Percentiles rank a stretch among this genome's conserved stretches.
Evolutionary conservation across 2,329 filamentous ascomycete species (phyloP).

Genomic region (Akanthomyces muscarius): DNA sequence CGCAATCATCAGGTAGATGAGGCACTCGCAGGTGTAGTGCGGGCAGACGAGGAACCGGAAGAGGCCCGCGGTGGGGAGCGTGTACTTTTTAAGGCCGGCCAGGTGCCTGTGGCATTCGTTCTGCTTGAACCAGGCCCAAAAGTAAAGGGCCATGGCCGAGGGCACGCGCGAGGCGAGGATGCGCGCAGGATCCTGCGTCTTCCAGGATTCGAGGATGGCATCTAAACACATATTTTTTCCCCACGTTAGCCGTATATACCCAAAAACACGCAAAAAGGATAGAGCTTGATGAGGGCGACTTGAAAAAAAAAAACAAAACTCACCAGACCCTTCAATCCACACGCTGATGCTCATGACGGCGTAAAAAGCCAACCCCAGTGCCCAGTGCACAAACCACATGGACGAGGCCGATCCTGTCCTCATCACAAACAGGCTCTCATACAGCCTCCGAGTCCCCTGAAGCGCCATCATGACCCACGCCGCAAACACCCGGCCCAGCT

Average conservation of each 20-base stretch:
- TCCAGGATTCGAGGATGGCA: slow-evolving; percentile 33
- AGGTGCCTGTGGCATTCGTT: slow-evolving; percentile 69
- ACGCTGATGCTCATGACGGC: slow-evolving; percentile 66
- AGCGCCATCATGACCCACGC: slow-evolving; percentile 70
- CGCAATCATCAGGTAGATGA: slow-evolving; percentile 77
- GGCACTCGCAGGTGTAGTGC: slow-evolving; percentile 86
- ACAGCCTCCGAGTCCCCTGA: slow-evolving; percentile 71
- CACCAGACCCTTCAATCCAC: slow-evolving; percentile 80
- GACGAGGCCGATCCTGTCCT: slow-evolving; percentile 56
- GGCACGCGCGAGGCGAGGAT: slow-evolving; percentile 26
- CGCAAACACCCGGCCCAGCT: slow-evolving; percentile 57
- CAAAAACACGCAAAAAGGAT: background rate
- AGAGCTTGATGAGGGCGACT: background rate
- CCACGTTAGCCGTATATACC: background rate
- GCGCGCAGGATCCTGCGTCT: slow-evolving; percentile 20
- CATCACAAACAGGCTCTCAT: slow-evolving; percentile 65
- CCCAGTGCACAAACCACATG: slow-evolving; percentile 86
- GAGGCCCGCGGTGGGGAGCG: slow-evolving; percentile 66
- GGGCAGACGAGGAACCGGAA: slow-evolving; percentile 76
- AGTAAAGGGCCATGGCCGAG: slow-evolving; percentile 59
- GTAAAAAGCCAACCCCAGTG: slow-evolving; percentile 77
- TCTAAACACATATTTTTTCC: slow-evolving; percentile 22
- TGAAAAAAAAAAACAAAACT: slow-evolving; percentile 25
- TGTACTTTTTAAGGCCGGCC: slow-evolving; percentile 73
- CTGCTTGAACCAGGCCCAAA: slow-evolving; percentile 68